Base-by-base conservation (phyloP, 2,329 filamentous ascomycete genomes). In the Talaromyces sp. region DNA sequence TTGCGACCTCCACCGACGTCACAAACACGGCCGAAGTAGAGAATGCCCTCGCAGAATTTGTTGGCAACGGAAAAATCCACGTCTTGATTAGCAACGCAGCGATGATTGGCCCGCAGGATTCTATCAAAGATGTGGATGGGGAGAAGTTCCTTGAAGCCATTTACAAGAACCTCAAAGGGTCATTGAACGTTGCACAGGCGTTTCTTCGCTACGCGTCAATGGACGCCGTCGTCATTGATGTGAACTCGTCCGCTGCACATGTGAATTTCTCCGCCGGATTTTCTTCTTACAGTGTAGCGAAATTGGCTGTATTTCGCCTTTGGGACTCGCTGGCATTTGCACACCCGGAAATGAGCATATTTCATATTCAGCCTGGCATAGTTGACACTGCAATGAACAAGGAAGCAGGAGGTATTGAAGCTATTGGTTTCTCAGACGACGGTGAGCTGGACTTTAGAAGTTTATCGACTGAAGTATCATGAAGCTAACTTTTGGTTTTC, bases 81-180 rank as follows among this genome's bases (percentile, higher is more conserved):
- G 67, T 80, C 50, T 61, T 80, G 14, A 69, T 80, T 54, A 74
- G 72, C 59, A 75, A 70, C 59, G 79, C 77, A 0, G 76, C 69
- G 0, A 65, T 64, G 1, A 61, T 72, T 11, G 71, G 73, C 38
- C 67, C 68, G 5, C 62, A 58, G 31, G 68, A 70, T 14, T 50
- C 68, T 8, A 57, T 77, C 9, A 52, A 58, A 8, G 68, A 68
- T 19, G 69, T 67, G 24, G 68, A 74, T 51, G 62, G 65, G 3
- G 67, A 69, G 1, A 63, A 68, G n/a, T 75, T 76, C 50, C 65
- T 75, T 1, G 24, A 53, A 21, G 24, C 32, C 1, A 29, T 60
- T 12, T n/a, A 53, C 10, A 14, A 3, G 9, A 60, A 57, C 12
- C 17, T 61, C 10, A 31, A 61, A n/a, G 59, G 59, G 2, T 11